Conservation (phyloP, 2,329 filamentous ascomycete genomes). For the Pseudogymnoascus sp. region DNA sequence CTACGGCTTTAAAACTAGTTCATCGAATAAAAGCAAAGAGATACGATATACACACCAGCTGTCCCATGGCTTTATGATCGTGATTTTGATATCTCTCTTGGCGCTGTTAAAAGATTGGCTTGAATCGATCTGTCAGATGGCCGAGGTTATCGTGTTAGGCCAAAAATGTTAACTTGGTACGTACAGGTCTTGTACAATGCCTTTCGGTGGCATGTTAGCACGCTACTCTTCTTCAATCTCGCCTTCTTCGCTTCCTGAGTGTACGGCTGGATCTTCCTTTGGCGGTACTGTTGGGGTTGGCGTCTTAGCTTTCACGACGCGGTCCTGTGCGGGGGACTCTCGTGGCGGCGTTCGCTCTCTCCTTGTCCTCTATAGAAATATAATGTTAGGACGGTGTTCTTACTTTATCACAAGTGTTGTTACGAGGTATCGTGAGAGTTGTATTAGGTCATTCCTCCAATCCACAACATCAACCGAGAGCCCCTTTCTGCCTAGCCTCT, state of each 20-base stretch:
- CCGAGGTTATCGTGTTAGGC: slow-evolving; percentile 28
- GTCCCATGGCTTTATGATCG: neutral
- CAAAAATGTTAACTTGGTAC: slow-evolving; percentile 23
- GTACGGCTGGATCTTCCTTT: slow-evolving; percentile 39
- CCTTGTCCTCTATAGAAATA: slow-evolving; percentile 43
- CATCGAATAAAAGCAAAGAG: slow-evolving; percentile 8
- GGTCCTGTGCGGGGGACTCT: slow-evolving; percentile 49
- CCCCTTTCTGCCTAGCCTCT: neutral
- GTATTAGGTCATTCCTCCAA: neutral
- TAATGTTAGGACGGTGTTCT: slow-evolving; percentile 5
- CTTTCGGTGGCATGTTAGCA: neutral
- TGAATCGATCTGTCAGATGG: slow-evolving; percentile 4
- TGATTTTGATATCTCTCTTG: neutral
- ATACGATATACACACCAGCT: slow-evolving; percentile 2
- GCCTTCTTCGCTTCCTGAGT: slow-evolving; percentile 88
- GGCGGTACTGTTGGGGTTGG: slow-evolving; percentile 35
- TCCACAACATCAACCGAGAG: neutral
- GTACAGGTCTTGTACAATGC: slow-evolving; percentile 24
- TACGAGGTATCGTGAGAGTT: neutral
- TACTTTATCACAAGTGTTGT: slow-evolving; percentile 23
- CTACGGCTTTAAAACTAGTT: slow-evolving; percentile 4
- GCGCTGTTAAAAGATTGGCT: neutral
- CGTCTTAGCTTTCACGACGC: slow-evolving; percentile 50
- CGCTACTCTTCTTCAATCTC: slow-evolving; percentile 75
- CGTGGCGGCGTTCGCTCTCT: slow-evolving; percentile 47